phyloP scores from a whole-genome alignment of 2,329 filamentous ascomycete genomes.

The Arthrinium puccinioides region DNA sequence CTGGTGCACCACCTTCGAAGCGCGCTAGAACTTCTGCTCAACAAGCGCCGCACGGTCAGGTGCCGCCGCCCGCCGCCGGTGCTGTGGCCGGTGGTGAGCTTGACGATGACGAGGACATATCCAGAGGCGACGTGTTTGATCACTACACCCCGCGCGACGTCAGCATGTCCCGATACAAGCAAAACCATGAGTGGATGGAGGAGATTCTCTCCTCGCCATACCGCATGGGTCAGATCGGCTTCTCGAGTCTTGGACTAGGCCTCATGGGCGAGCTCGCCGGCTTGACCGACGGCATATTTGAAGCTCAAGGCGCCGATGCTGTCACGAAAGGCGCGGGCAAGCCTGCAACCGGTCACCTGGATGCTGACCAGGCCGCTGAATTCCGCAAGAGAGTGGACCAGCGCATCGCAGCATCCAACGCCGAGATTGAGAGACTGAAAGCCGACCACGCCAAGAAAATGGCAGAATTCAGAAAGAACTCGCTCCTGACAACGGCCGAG shows the following conservation, averaged over 20 bases:
- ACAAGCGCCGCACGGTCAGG: conserved; percentile 31
- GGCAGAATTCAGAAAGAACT: conserved; percentile 64
- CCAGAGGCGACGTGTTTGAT: conserved; percentile 83
- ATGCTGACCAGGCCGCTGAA: conserved; percentile 70
- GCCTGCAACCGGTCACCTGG: conserved; percentile 60
- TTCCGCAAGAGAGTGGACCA: conserved; percentile 73
- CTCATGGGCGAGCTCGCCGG: conserved; percentile 73
- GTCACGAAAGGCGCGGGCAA: conserved; percentile 41
- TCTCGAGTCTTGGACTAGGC: conserved; percentile 80
- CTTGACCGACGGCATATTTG: conserved; percentile 80
- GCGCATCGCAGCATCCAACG: conserved; percentile 64
- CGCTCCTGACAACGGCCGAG: conserved; percentile 66
- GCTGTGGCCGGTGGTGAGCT: conserved; percentile 39
- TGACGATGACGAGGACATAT: conserved; percentile 87
- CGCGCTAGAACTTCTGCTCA: conserved; percentile 41
- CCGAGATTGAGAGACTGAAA: conserved; percentile 81
- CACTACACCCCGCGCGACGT: conserved; percentile 84
- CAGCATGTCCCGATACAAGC: conserved; percentile 77
- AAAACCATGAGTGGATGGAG: conserved; percentile 99
- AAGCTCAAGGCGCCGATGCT: conserved; percentile 49
- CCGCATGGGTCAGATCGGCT: conserved; percentile 74
- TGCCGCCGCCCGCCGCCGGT: conserved; percentile 27
- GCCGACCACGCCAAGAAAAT: conserved; percentile 69
- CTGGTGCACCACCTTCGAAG: conserved; percentile 47
- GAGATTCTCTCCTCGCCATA: conserved; percentile 91